phyloP scores from a whole-genome alignment of 495 filamentous ascomycete species.

The Talaromyces thailandensis region DNA sequence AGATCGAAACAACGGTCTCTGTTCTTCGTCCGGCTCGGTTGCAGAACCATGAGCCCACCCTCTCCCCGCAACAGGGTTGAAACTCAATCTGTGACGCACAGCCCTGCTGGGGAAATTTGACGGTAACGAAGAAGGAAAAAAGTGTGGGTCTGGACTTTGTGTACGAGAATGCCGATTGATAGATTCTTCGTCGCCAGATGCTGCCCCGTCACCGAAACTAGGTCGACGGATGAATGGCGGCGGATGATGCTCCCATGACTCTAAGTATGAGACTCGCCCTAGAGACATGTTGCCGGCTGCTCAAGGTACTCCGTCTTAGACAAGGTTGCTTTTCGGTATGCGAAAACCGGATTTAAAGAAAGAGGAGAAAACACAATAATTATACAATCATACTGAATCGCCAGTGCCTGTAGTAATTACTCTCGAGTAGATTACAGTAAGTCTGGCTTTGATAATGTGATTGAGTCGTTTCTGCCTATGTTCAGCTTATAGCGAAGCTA shows the following conservation, averaged over 20 bases:
- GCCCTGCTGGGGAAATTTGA: constrained; percentile 22
- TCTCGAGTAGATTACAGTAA: neutral
- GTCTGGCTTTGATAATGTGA: neutral
- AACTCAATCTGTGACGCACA: constrained; percentile 26
- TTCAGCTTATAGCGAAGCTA: neutral
- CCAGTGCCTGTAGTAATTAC: neutral
- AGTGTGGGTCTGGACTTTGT: neutral
- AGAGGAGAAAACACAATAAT: neutral
- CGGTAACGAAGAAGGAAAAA: constrained; percentile 32
- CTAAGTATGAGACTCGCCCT: constrained; percentile 27
- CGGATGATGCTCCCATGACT: constrained; percentile 36
- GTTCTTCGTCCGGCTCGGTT: constrained; percentile 22
- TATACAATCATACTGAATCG: neutral
- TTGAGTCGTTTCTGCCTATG: neutral
- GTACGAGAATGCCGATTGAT: neutral
- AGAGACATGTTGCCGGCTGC: constrained; percentile 19
- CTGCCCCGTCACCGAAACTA: neutral
- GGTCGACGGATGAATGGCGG: constrained; percentile 20
- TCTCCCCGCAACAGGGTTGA: constrained; percentile 36
- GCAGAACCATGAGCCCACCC: constrained; percentile 27
- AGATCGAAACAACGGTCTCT: constrained; percentile 13
- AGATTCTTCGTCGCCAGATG: constrained; percentile 22
- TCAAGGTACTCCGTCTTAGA: neutral
- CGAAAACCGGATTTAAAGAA: neutral
- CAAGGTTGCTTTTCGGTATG: neutral